Evolutionary conservation across 2,329 filamentous ascomycete genomes (phyloP).

Genomic region (Pseudocercospora crystallina): DNA sequence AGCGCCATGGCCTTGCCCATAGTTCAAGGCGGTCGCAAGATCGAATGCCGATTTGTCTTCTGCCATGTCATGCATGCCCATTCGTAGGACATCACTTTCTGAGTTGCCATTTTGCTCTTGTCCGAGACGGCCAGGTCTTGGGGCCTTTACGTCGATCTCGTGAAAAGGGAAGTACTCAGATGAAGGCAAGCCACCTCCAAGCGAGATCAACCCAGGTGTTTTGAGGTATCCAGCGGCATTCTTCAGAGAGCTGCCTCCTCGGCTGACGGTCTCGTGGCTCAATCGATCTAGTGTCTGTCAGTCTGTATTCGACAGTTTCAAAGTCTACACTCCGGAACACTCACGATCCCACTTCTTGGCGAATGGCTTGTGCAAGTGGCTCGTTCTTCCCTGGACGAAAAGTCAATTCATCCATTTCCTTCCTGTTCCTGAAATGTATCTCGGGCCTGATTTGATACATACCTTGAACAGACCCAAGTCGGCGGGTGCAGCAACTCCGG

Average conservation of each 20-base stretch:
- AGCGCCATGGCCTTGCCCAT: conserved; percentile 81
- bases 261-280: conserved; percentile 55
- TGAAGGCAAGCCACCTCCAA: conserved; percentile 88
- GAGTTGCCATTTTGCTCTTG: conserved; percentile 64
- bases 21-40: conserved; percentile 87
- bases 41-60: conserved; percentile 67
- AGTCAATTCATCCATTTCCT: conserved; percentile 3
- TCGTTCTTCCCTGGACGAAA: conserved; percentile 54
- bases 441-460: conserved; percentile 6
- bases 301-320: background rate
- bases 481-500: conserved; percentile 72
- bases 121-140: conserved; percentile 62
- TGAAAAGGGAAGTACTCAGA: conserved; percentile 92
- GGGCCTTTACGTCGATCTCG: conserved; percentile 71
- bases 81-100: conserved; percentile 60
- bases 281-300: conserved; percentile 39
- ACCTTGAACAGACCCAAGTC: conserved; percentile 72
- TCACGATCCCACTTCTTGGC: conserved; percentile 83
- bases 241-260: conserved; percentile 67
- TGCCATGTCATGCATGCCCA: conserved; percentile 81
- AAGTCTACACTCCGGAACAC: conserved; percentile 38
- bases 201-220: conserved; percentile 80
- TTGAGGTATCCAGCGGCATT: conserved; percentile 75
- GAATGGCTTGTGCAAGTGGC: conserved; percentile 64
- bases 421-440: background rate